phyloP scores from a whole-genome alignment of 73 alveolate species.

The Blepharisma japonicum region DNA sequence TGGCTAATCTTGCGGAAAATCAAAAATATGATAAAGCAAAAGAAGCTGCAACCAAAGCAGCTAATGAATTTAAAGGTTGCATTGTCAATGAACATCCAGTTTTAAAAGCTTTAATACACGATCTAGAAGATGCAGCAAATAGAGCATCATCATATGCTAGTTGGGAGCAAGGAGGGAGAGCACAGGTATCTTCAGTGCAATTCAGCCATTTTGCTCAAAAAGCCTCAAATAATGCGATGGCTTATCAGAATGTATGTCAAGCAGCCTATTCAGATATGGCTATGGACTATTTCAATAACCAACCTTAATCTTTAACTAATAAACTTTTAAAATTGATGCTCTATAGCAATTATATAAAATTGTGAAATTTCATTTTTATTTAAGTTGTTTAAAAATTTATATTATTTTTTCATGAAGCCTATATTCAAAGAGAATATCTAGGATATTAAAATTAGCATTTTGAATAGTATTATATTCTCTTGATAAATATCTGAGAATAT shows the following conservation, averaged over 20 bases:
- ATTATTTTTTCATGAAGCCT: too few relatives aligned
- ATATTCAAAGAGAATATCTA: too few relatives aligned
- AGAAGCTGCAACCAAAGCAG: constrained; percentile 6
- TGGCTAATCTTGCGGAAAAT: constrained; percentile 34
- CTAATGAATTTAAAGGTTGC: neutral
- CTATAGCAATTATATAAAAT: too few relatives aligned
- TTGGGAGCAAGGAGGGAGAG: constrained; percentile 17
- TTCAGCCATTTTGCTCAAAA: neutral
- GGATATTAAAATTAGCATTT: too few relatives aligned
- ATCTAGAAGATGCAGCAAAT: neutral
- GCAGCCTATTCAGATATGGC: neutral
- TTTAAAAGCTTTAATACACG: neutral
- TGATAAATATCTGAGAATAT: too few relatives aligned
- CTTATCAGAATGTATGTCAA: neutral
- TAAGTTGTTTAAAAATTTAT: too few relatives aligned
- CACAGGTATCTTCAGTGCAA: neutral
- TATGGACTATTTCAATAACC: neutral
- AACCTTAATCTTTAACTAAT: neutral
- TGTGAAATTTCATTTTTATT: too few relatives aligned
- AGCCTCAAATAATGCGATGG: neutral
- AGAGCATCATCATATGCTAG: neutral
- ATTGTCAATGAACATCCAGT: neutral
- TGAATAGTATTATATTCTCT: too few relatives aligned
- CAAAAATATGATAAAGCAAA: constrained; percentile 31
- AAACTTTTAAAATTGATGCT: too few relatives aligned